Percentiles rank a stretch among this genome's conserved stretches.
Conservation (phyloP, 1,284 basidiomycete species). For the Cystobasidium slooffiae region DNA sequence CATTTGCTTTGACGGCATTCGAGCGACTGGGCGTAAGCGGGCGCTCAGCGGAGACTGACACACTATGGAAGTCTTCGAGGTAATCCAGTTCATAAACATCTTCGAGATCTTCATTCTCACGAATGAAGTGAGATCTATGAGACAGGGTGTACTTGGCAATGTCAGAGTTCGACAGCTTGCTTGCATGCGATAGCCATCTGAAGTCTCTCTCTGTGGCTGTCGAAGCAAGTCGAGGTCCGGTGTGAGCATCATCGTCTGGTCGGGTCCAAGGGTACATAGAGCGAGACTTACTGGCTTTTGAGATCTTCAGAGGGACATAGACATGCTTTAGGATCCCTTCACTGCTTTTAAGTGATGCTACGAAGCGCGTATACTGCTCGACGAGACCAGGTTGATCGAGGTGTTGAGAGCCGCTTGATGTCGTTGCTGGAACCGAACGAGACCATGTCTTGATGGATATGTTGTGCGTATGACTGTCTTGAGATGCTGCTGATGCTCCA, state of each 20-base stretch:
- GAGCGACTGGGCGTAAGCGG: no score
- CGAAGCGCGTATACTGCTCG: conserved; percentile 9
- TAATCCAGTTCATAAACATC: neutral
- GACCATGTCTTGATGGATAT: conserved; percentile 13
- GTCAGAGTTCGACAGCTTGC: conserved; percentile 7
- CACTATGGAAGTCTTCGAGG: conserved; percentile 8
- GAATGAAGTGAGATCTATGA: conserved; percentile 7
- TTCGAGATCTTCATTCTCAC: neutral
- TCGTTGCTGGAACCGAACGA: neutral
- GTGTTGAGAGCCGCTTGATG: no score
- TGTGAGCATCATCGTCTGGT: neutral
- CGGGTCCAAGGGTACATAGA: neutral
- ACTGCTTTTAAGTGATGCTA: conserved; percentile 5
- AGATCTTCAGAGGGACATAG: neutral
- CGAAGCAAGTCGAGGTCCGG: no score
- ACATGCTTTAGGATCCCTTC: neutral
- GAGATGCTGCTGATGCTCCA: conserved; percentile 7
- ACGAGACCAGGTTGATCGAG: neutral
- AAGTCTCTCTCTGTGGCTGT: conserved; percentile 11
- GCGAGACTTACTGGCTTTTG: conserved; percentile 10
- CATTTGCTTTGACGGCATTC: neutral
- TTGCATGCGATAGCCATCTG: conserved; percentile 25
- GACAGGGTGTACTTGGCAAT: conserved; percentile 3
- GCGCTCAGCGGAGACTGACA: neutral
- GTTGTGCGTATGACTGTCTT: neutral